These are phyloP conservation scores for Cryptomeria japonica DNA, from an alignment of 75 land plant species.

Conservation along the genomic window DNA sequence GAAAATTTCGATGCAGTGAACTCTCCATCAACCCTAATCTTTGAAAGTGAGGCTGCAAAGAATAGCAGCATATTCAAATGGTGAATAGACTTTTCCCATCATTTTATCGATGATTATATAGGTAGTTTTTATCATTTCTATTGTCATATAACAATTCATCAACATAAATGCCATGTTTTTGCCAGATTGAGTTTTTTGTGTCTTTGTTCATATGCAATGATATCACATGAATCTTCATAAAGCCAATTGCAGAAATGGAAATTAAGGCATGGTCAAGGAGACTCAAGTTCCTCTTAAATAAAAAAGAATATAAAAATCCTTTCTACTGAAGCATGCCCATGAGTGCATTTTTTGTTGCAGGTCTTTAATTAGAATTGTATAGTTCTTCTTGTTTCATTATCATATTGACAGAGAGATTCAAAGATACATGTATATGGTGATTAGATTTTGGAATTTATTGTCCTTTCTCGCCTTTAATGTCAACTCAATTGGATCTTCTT, in stretches of 20 bases:
- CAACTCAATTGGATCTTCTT: too few relatives aligned
- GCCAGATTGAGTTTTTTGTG: not conserved
- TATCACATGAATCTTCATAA: not conserved
- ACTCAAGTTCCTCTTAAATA: not conserved
- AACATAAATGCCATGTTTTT: not conserved
- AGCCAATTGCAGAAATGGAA: not conserved
- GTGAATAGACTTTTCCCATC: not conserved
- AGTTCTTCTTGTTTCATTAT: too few relatives aligned
- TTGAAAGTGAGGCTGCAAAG: slow-evolving; percentile 1
- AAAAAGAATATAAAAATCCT: not conserved
- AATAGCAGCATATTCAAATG: slow-evolving; percentile 10
- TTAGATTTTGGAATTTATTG: too few relatives aligned
- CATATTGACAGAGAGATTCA: too few relatives aligned
- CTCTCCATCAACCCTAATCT: slow-evolving; percentile 1
- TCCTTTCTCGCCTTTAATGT: too few relatives aligned
- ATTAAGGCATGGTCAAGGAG: not conserved
- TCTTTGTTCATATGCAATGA: not conserved
- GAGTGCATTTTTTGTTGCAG: too few relatives aligned
- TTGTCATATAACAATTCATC: not conserved
- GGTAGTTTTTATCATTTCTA: not conserved
- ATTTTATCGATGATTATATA: not conserved
- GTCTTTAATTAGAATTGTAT: too few relatives aligned
- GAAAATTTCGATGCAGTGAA: not conserved
- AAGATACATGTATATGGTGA: too few relatives aligned
- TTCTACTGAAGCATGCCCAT: not conserved